phyloP scores from a whole-genome alignment of 164 flowering plant species.

The Umbellularia californica region DNA sequence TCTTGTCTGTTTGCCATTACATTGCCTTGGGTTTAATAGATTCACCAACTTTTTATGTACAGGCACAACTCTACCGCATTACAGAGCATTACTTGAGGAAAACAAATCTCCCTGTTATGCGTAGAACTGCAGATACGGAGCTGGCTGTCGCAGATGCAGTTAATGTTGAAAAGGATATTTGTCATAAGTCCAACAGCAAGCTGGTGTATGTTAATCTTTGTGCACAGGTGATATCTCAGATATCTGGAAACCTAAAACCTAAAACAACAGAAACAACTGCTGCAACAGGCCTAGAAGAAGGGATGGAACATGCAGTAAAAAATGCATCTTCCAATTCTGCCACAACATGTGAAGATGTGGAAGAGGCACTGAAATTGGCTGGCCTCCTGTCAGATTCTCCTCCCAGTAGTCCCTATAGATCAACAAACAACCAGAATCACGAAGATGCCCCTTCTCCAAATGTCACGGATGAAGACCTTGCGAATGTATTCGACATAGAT shows the following conservation, averaged over 20 bases:
- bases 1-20: background rate
- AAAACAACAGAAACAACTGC: slow-evolving; percentile 24
- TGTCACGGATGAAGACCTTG: slow-evolving; percentile 36
- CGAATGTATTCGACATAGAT: slow-evolving; percentile 62
- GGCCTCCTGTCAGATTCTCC: slow-evolving; percentile 89
- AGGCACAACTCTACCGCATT: slow-evolving; percentile 89
- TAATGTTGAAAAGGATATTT: slow-evolving; percentile 78
- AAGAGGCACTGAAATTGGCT: slow-evolving; percentile 67
- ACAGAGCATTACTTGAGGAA: slow-evolving; percentile 70
- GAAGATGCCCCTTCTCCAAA: slow-evolving; percentile 16
- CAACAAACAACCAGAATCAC: slow-evolving; percentile 17
- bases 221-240: slow-evolving; percentile 65
- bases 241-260: slow-evolving; percentile 24
- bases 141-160: slow-evolving; percentile 94
- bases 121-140: slow-evolving; percentile 78
- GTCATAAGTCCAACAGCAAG: slow-evolving; percentile 77
- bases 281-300: slow-evolving; percentile 19
- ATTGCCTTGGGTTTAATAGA: background rate
- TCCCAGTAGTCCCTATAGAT: slow-evolving; percentile 54
- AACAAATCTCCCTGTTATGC: slow-evolving; percentile 54
- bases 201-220: slow-evolving; percentile 81
- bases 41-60: slow-evolving; percentile 16
- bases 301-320: slow-evolving; percentile 18
- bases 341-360: slow-evolving; percentile 17
- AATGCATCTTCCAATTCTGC: slow-evolving; percentile 29